Percentiles rank a stretch among this genome's conserved stretches.
Conservation (phyloP, 768 basidiomycete species). For the Obba rivulosa region DNA sequence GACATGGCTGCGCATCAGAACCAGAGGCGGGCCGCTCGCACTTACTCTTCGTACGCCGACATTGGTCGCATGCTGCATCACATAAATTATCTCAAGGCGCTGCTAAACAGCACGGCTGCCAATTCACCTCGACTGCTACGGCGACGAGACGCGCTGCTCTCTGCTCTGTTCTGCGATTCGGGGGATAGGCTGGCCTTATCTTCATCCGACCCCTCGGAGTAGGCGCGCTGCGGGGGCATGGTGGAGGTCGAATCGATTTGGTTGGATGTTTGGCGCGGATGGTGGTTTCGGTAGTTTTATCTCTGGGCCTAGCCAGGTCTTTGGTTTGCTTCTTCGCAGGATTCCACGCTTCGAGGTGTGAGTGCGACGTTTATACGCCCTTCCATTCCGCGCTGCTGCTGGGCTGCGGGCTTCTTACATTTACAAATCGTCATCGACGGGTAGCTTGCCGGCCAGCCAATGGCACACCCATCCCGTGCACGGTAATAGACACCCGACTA, state of each 20-base stretch:
- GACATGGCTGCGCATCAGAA: constrained; percentile 18
- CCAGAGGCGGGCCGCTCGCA: constrained; percentile 24
- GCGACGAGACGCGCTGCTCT: constrained; percentile 8
- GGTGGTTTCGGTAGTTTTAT: no score
- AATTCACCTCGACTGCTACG: constrained; percentile 22
- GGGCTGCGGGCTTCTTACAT: no score
- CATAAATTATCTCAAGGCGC: background rate
- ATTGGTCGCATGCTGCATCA: constrained; percentile 31
- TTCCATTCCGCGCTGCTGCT: no score
- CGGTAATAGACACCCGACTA: no score
- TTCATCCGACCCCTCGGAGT: constrained; percentile 23
- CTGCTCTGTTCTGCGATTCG: constrained; percentile 5
- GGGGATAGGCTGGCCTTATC: constrained; percentile 12
- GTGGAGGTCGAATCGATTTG: constrained; percentile 2
- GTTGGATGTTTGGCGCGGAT: no score
- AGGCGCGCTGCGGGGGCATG: constrained; percentile 18
- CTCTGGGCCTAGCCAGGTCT: no score
- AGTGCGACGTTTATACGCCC: no score
- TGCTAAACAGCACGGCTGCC: background rate
- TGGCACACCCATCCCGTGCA: no score
- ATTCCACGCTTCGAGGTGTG: no score
- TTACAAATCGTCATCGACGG: no score
- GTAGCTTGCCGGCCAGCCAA: no score
- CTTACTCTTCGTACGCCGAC: constrained; percentile 33
- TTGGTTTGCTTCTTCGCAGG: no score